Evolutionary conservation across 345 rosid genomes (phyloP), one percentile per base, ranked within the genome.

Genomic region (Rubroshorea leprosula): DNA sequence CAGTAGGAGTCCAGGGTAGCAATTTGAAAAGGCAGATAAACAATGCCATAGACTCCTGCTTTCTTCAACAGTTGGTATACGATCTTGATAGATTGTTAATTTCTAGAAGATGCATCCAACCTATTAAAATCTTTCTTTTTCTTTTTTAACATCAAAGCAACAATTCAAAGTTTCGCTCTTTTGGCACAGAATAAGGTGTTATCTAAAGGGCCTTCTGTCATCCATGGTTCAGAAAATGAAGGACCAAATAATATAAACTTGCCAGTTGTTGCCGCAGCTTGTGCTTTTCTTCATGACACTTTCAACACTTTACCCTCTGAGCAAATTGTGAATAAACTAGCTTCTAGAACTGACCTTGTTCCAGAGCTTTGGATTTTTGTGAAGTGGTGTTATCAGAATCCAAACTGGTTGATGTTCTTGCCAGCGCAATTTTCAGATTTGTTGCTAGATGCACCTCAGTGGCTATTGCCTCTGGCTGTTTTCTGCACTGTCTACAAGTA

Each of bases 401-500:
- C 80, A 64, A 87, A 77, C 52, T 93, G 99, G 99, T 72, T 88
- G 64, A n/a, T n/a, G n/a, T 64, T 82, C 61, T 74, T 83, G 68
- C 79, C 81, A 53, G 80, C 71, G 65, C 81, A 65, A 53, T 68
- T 76, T 60, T 76, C 81, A 64, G 76, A 79, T 74, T 81, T 80
- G 58, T 77, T 89, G 45, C 88, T 79, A 63, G 97, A 93, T 76
- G 84, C 80, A 20, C 92, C 97, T 62, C 95, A 90, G 55, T 93
- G 99, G 99, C 83, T 93, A 23, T 68, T 93, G 58, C 97, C 97
- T 43, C 78, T 93, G 60, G 80, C 84, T 61, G 99, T 93, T 68
- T 93, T 93, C 67, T 90, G 99, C 72, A 97, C 99, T 49, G 84
- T 93, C 57, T 93, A 87, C 72, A 93, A 90, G 99, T 90, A 79